A percentile compares a stretch with the other conserved stretches of the same genome.
phyloP scores from a whole-genome alignment of 2,329 filamentous ascomycete species.

The Curvularia sp. region DNA sequence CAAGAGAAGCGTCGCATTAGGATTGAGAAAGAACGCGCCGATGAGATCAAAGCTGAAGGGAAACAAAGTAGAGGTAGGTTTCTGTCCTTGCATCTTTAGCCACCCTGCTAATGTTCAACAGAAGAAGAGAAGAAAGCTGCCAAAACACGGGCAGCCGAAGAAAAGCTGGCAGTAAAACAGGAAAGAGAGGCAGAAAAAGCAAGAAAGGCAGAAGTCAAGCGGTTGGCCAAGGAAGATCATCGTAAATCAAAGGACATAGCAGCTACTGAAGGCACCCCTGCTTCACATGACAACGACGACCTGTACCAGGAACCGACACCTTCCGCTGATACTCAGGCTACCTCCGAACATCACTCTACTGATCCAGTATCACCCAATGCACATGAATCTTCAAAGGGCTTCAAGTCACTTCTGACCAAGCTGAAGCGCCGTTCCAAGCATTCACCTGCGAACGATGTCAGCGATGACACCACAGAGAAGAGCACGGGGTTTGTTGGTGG shows the following conservation, averaged over 20 bases:
- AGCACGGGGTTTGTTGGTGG: conserved; percentile 56
- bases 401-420: conserved; percentile 50
- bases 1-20: conserved; percentile 67
- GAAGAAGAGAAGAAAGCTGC: conserved; percentile 62
- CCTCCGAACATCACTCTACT: conserved; percentile 18
- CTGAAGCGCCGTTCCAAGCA: conserved; percentile 52
- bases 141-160: conserved; percentile 60
- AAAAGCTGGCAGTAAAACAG: conserved; percentile 51
- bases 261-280: conserved; percentile 15
- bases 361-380: conserved; percentile 35
- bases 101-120: conserved; percentile 47
- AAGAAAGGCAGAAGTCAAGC: conserved; percentile 63
- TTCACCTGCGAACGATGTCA: conserved; percentile 20
- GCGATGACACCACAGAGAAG: conserved; percentile 29
- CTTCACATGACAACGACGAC: conserved; percentile 27
- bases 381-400: conserved; percentile 44
- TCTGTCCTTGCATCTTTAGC: not conserved
- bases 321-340: conserved; percentile 9
- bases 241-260: conserved; percentile 56
- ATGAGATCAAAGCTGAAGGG: conserved; percentile 56
- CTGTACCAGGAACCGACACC: conserved; percentile 30
- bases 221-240: conserved; percentile 59
- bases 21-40: conserved; percentile 60
- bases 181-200: conserved; percentile 56
- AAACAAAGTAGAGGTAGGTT: conserved; percentile 64